phyloP scores from a whole-genome alignment of 371 early-diverging fungal genomes.

The Chytridium lagenaria region DNA sequence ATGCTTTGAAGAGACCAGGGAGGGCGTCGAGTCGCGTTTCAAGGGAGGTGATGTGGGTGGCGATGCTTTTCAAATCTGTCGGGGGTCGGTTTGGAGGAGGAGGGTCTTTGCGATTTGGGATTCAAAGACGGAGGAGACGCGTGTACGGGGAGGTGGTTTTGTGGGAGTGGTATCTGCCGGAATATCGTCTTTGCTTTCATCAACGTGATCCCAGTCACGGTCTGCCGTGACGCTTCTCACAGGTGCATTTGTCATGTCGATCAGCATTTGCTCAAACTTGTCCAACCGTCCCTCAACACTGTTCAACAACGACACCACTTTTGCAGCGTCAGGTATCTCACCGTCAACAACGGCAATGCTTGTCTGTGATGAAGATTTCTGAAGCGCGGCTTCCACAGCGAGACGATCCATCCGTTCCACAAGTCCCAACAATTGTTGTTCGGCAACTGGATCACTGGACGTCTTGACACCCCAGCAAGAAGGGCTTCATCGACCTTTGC shows the following conservation, averaged over 20 bases:
- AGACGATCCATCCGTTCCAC: no score
- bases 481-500: no score
- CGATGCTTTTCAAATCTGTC: background rate
- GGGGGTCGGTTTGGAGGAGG: no score
- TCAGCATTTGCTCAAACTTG: background rate
- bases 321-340: background rate
- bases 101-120: background rate
- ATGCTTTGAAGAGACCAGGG: slow-evolving; percentile 20
- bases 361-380: no score
- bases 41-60: slow-evolving; percentile 1
- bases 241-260: background rate
- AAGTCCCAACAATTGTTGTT: no score
- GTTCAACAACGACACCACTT: background rate
- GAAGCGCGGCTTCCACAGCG: no score
- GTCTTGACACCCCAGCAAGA: no score
- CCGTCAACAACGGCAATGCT: no score
- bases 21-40: slow-evolving; percentile 22
- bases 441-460: no score
- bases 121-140: slow-evolving; percentile 1
- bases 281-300: slow-evolving; percentile 1
- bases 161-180: background rate
- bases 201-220: background rate
- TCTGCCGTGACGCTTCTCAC: no score
- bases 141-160: background rate
- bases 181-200: background rate